Percentiles rank a stretch among this genome's conserved stretches.
Evolutionary conservation across 352 stramenopile genomes (phyloP).

Genomic region (Phytopythium ostracodes): DNA sequence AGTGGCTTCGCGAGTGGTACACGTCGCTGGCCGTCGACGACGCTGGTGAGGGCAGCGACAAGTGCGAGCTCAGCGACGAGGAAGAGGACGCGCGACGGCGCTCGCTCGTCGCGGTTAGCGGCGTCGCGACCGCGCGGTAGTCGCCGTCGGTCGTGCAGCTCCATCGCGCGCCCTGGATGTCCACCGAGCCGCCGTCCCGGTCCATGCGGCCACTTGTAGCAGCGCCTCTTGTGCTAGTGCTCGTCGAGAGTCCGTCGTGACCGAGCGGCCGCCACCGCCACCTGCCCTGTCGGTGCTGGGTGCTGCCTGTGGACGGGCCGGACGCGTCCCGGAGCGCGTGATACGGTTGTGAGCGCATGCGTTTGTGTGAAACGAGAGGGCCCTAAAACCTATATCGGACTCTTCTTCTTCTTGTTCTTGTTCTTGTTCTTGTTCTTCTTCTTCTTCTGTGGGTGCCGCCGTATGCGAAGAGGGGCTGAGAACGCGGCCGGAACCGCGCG

Average conservation of each 20-base stretch:
- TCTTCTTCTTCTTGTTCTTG: background rate
- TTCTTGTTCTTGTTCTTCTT: background rate
- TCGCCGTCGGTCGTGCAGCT: background rate
- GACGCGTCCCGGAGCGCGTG: background rate
- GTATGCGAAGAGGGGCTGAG: conserved; percentile 2
- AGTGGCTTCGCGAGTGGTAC: conserved; percentile 27
- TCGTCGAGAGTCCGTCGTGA: no score
- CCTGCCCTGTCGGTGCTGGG: no score
- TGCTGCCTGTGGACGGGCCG: no score
- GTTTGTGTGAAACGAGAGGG: background rate
- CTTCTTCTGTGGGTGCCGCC: background rate
- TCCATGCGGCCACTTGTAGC: background rate
- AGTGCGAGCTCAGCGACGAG: background rate
- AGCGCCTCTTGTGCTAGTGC: background rate
- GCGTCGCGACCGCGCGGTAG: conserved; percentile 35
- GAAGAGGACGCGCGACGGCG: background rate
- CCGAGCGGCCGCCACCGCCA: no score
- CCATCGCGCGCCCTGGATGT: background rate
- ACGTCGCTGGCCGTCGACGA: background rate
- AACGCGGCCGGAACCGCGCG: conserved; percentile 1
- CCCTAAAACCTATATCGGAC: no score
- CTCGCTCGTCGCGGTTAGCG: conserved; percentile 10
- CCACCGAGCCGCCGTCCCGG: conserved; percentile 4
- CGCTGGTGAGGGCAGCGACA: background rate
- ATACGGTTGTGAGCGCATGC: conserved; percentile 1